Evolutionary conservation across 768 basidiomycete species (phyloP).

Genomic region (Auricularia auricula-judae): DNA sequence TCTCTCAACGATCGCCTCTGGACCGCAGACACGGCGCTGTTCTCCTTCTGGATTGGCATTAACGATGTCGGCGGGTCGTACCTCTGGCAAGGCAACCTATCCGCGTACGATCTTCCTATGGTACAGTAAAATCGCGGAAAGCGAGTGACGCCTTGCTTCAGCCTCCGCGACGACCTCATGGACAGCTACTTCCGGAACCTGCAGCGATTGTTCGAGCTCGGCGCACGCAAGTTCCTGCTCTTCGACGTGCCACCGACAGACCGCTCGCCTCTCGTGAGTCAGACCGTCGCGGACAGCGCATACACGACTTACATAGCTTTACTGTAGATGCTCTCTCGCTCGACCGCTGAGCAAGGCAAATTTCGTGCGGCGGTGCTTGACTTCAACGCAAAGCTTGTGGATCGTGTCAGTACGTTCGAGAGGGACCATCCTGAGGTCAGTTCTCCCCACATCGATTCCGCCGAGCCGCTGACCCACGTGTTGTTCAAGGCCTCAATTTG

Average conservation of each 20-base stretch:
- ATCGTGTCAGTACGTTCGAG: slow-evolving; percentile 30
- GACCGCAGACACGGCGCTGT: slow-evolving; percentile 45
- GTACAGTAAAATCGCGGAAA: neutral
- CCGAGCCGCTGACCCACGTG: neutral
- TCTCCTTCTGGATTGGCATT: slow-evolving; percentile 60
- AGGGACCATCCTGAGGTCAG: slow-evolving; percentile 35
- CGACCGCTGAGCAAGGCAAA: slow-evolving; percentile 11
- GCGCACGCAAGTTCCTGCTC: slow-evolving; percentile 53
- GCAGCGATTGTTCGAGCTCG: slow-evolving; percentile 37
- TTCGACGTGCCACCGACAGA: slow-evolving; percentile 50
- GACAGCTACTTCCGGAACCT: slow-evolving; percentile 40
- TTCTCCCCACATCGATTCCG: neutral
- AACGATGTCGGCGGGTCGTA: slow-evolving; percentile 54
- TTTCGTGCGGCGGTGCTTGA: slow-evolving; percentile 36
- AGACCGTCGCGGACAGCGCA: neutral
- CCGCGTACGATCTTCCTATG: slow-evolving; percentile 27
- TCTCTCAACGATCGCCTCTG: slow-evolving; percentile 39
- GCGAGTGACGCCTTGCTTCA: slow-evolving; percentile 9
- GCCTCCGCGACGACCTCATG: slow-evolving; percentile 39
- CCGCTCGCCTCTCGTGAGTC: slow-evolving; percentile 39
- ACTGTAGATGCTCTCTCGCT: neutral
- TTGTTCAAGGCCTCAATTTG: neutral
- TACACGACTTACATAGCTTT: neutral
- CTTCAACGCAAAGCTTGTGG: slow-evolving; percentile 40
- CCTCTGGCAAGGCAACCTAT: slow-evolving; percentile 32